Evolutionary conservation across 352 stramenopile genomes (phyloP), one percentile per base, ranked within the genome.

Genomic region (Globisporangium middletonii): DNA sequence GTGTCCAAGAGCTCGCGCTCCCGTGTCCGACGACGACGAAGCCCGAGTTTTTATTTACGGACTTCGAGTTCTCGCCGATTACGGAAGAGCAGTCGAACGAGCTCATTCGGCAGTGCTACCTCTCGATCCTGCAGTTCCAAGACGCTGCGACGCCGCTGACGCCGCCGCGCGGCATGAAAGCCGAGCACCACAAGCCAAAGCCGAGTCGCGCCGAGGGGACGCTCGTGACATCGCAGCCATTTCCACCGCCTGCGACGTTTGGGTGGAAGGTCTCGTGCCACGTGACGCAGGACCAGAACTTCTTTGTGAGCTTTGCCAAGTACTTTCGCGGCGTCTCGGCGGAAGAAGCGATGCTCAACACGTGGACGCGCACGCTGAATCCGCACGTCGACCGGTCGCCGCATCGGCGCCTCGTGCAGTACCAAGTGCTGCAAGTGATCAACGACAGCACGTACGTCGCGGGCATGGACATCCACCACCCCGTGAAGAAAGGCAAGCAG

Each of bases 251-350:
- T 3, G 73, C 75, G 1, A 87, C 77, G 37, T 82, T 82, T 48
- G 72, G 72, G n/a, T 82, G 72, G 72, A 73, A 79, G 15, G 70
- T 82, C 12, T 65, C 63, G 1, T 72, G 70, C 50, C 69, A 82
- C 61, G 63, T 69, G 13, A 79, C 70, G 16, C 48, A 65, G 0
- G 64, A 65, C 16, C 57, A 72, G 18, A 62, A 82, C 19, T 78
- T 83, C 37, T 77, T 78, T 51, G 73, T 79, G 51, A 76, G 65
- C 28, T 83, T 79, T 54, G 65, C 70, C 38, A 83, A 83, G 59
- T 74, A 70, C 26, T 83, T 83, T 30, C 51, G 47, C 1, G 71
- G 63, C 33, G 64, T 78, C 13, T 71, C 68, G 30, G 59, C 73
- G 0, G 63, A 79, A 43, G 57, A 79, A 19, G 70, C 69, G 47